A percentile compares a stretch with the other conserved stretches of the same genome.
phyloP scores from a whole-genome alignment of 1,284 basidiomycete species.

The Violaceomyces palustris region DNA sequence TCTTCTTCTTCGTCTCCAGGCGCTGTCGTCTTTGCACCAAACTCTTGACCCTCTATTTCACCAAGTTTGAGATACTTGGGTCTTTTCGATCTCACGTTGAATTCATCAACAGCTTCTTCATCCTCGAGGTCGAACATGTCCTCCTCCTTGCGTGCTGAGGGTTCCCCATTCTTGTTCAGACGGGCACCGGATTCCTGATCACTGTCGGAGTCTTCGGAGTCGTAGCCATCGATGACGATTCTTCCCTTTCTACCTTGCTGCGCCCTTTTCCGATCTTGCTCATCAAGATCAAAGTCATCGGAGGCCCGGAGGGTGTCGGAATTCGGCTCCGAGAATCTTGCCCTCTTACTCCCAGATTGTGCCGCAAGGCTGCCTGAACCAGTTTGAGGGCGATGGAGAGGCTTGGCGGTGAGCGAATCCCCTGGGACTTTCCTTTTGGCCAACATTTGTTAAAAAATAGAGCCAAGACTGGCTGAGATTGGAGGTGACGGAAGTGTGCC shows the following conservation, averaged over 20 bases:
- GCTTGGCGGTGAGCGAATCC: no score
- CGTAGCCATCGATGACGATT: constrained; percentile 73
- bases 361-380: no score
- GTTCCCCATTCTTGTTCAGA: constrained; percentile 55
- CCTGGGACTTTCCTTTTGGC: no score
- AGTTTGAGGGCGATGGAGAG: no score
- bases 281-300: constrained; percentile 46
- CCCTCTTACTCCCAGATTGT: no score
- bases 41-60: constrained; percentile 65
- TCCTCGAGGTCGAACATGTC: constrained; percentile 73
- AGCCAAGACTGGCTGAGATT: no score
- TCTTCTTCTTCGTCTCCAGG: constrained; percentile 38
- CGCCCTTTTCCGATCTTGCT: constrained; percentile 32
- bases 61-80: constrained; percentile 60
- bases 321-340: no score
- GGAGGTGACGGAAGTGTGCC: no score
- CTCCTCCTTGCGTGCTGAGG: constrained; percentile 57
- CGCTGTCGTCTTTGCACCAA: constrained; percentile 28
- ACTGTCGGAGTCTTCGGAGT: constrained; percentile 80
- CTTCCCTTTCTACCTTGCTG: constrained; percentile 38
- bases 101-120: constrained; percentile 6
- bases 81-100: constrained; percentile 9
- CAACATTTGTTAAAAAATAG: no score
- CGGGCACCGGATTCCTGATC: constrained; percentile 62
- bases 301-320: no score